Percentiles rank a stretch among this genome's conserved stretches.
Evolutionary conservation across 345 rosid species (phyloP).

Genomic region (Eucalyptus lansdowneana): DNA sequence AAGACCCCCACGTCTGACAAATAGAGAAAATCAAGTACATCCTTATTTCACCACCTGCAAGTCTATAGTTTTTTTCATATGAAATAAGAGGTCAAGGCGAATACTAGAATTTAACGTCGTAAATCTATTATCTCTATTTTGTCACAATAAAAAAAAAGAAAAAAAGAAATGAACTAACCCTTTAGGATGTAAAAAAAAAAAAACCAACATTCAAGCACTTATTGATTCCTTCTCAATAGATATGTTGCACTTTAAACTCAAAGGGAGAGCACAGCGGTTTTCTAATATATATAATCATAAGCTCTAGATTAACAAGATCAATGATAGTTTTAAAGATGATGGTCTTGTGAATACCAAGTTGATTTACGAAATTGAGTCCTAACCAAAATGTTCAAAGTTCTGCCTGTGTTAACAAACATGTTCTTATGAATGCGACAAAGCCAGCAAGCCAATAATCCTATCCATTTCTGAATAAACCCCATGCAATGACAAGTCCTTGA

Average conservation of each 20-base stretch:
- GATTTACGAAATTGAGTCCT: background rate
- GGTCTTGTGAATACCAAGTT: background rate
- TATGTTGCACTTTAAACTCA: background rate
- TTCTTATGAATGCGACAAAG: background rate
- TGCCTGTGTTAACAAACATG: fast-evolving
- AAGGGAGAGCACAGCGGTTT: fast-evolving
- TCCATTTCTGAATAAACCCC: background rate
- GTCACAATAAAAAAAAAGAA: background rate
- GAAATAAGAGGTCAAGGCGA: background rate
- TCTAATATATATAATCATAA: background rate
- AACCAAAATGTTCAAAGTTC: background rate
- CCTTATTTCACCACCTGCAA: background rate
- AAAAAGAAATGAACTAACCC: background rate
- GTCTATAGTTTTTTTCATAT: background rate
- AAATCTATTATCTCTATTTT: background rate
- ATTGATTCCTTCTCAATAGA: background rate
- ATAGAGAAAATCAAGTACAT: background rate
- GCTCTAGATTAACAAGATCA: background rate
- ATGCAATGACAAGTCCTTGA: background rate
- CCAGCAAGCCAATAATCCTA: background rate
- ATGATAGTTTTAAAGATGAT: background rate
- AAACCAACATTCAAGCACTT: no score
- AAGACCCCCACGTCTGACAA: background rate
- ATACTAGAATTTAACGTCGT: background rate
- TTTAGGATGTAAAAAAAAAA: background rate